Evolutionary conservation across 208 protist genomes (phyloP).

Genomic region (Crithidia fasciculata): DNA sequence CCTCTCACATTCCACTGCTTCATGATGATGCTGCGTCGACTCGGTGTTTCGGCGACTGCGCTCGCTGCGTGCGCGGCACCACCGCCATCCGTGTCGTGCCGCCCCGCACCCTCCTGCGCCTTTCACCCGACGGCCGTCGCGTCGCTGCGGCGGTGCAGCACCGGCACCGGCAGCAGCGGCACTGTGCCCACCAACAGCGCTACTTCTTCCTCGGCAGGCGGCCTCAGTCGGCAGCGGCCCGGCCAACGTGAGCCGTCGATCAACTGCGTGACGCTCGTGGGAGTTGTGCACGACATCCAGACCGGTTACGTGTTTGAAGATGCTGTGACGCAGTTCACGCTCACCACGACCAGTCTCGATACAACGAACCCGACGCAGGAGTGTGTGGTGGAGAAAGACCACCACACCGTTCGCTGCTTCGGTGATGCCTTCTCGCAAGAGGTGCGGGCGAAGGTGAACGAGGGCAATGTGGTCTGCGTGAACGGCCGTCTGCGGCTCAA

Average conservation of each 20-base stretch:
- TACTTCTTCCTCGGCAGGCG: background rate
- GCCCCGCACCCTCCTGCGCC: background rate
- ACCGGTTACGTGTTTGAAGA: conserved; percentile 91
- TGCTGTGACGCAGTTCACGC: conserved; percentile 91
- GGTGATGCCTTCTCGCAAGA: conserved; percentile 89
- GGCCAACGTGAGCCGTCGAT: conserved; percentile 49
- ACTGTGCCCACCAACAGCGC: background rate
- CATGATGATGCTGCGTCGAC: conserved; percentile 15
- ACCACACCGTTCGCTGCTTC: conserved; percentile 92
- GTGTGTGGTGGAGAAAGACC: conserved; percentile 90
- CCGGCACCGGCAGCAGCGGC: background rate
- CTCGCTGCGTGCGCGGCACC: background rate
- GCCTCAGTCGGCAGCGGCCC: conserved; percentile 19
- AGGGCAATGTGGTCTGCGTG: conserved; percentile 89
- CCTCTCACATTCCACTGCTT: background rate
- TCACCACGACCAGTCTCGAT: conserved; percentile 89
- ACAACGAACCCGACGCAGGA: conserved; percentile 74
- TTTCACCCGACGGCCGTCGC: background rate
- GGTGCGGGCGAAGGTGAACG: conserved; percentile 70
- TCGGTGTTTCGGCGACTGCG: background rate
- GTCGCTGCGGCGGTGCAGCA: conserved; percentile 17
- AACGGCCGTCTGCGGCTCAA: conserved; percentile 88
- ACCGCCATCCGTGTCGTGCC: background rate
- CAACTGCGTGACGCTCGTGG: conserved; percentile 90
- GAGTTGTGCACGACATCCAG: conserved; percentile 92